Evolutionary conservation across 805 yeast genomes (phyloP), one percentile per base, ranked within the genome.

Genomic region (Brettanomyces naardenensis): DNA sequence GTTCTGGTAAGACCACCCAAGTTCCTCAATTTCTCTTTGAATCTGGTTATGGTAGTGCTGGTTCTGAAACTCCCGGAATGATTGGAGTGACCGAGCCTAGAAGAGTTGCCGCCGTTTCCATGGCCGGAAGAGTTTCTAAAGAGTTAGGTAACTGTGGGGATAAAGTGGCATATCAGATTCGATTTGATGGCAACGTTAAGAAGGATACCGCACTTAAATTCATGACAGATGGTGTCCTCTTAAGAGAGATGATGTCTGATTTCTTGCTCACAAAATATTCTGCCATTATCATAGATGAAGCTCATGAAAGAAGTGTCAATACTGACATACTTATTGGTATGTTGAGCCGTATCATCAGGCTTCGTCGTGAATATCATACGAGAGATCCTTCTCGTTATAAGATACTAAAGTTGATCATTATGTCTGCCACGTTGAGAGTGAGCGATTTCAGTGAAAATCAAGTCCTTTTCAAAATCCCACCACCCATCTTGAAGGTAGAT

Each of bases 1-100:
- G 98, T 50, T 88, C 97, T 3, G 98, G 98, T 61, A 92, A 92
- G 58, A 92, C 98, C 1, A 92, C 99, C 0, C 99, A 92, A 61
- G 89, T 92, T 4, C 98, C 99, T 0, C 99, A 92, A 56, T 92
- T 92, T 52, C 61, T 92, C 32, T 87, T 78, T 53, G 99, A 92
- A 60, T 76, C 95, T 1, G 97, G 97, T 1, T 90, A 81, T 54
- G 97, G 96, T 4, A 58, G 62, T 31, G 47, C 56, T 5, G 68
- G 70, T 6, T 64, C 76, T 5, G 76, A 75, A 6, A 75, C 78
- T 10, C 90, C 95, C 0, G 97, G 97, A 1, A 82, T 90, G 89
- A 86, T 92, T 50, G 98, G 97, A 40, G 70, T 92, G 19, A 92
- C 99, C 0, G 98, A 92, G 61, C 95, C 95, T 2, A 74, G 95